phyloP scores from a whole-genome alignment of 352 stramenopile species.

The Pythium vanterpoolii region DNA sequence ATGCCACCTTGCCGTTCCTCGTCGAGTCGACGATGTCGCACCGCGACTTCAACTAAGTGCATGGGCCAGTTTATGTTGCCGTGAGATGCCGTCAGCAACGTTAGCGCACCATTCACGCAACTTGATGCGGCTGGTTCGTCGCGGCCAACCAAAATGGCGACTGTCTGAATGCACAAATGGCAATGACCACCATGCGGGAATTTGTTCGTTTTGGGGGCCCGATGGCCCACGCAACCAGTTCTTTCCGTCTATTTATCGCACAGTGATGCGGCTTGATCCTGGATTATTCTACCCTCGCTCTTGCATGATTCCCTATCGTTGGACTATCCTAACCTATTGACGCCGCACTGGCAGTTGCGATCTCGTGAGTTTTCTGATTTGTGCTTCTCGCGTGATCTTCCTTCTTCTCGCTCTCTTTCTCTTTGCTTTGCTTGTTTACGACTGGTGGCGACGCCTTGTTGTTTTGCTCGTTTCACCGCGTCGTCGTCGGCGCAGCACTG shows the following conservation, averaged over 20 bases:
- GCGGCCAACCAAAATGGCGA: conserved; percentile 11
- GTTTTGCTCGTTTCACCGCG: conserved; percentile 8
- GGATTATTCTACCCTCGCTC: background rate
- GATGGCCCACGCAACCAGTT: background rate
- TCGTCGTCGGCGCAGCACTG: conserved; percentile 2
- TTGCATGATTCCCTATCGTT: conserved; percentile 5
- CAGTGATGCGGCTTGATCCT: background rate
- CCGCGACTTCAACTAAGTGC: conserved; percentile 11
- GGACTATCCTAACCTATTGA: conserved; percentile 17
- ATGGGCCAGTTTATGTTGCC: conserved; percentile 5
- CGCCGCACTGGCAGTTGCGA: background rate
- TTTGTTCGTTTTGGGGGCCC: background rate
- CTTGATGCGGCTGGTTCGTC: background rate
- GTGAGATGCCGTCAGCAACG: background rate
- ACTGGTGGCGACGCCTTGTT: background rate
- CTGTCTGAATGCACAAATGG: background rate
- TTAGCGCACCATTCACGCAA: background rate
- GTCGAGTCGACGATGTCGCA: background rate
- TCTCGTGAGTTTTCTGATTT: conserved; percentile 2
- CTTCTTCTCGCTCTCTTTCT: conserved; percentile 3
- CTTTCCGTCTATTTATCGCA: conserved; percentile 8
- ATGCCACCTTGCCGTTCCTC: background rate
- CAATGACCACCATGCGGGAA: background rate
- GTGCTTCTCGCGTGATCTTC: background rate
- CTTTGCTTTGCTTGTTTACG: background rate